A percentile compares a stretch with the other conserved stretches of the same genome.
Conservation (phyloP, 768 basidiomycete species). For the Suillus tomentosus region DNA sequence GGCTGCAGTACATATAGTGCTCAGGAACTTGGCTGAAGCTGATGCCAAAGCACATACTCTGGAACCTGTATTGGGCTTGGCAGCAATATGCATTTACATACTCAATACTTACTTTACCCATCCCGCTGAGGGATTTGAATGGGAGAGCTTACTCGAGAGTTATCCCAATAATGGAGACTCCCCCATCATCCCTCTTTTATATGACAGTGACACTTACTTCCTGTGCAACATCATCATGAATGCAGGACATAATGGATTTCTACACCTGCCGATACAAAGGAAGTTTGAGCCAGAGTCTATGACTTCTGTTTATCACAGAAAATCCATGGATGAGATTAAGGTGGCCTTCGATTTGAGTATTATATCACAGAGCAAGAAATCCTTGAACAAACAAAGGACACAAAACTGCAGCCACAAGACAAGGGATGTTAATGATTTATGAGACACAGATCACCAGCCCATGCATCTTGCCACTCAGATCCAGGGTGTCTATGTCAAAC, state of each 20-base stretch:
- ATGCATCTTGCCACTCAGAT: neutral
- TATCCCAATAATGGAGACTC: neutral
- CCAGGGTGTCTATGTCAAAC: neutral
- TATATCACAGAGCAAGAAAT: neutral
- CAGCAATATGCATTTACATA: neutral
- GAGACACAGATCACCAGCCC: neutral
- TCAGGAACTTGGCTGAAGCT: neutral
- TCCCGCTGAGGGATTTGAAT: neutral
- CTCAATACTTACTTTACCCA: neutral
- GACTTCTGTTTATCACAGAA: neutral
- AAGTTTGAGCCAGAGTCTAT: neutral
- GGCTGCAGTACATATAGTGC: neutral
- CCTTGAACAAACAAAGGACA: neutral
- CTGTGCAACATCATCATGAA: neutral
- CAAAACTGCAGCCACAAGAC: neutral
- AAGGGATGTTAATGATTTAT: neutral
- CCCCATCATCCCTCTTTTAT: neutral
- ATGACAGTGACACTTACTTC: neutral
- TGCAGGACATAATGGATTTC: neutral
- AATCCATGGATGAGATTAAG: neutral
- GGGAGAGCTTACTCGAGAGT: neutral
- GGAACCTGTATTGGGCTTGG: neutral
- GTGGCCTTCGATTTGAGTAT: neutral
- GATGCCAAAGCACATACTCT: neutral
- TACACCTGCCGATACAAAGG: neutral